Percentiles rank a stretch among this genome's conserved stretches.
Conservation (phyloP, 495 filamentous ascomycete genomes). For the Tuber brumale region DNA sequence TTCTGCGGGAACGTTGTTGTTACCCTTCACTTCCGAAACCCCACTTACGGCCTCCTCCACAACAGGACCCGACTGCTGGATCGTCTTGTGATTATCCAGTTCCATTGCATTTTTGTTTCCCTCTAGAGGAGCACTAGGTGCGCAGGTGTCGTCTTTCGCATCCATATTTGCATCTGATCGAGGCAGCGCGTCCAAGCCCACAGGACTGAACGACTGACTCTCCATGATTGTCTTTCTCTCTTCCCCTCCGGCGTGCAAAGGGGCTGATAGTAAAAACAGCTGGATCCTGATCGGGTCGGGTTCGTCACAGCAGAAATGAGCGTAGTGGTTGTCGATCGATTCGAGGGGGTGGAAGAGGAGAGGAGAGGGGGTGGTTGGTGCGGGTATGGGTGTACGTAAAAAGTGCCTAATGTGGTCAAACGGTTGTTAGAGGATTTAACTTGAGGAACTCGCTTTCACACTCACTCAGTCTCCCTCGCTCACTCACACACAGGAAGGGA, state of each 20-base stretch:
- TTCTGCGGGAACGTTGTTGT: conserved; percentile 9
- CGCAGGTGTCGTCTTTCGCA: background rate
- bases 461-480: background rate
- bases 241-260: background rate
- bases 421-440: background rate
- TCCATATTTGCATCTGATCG: conserved; percentile 1
- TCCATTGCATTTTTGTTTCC: background rate
- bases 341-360: background rate
- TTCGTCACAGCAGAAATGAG: background rate
- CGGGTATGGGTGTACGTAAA: background rate
- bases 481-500: background rate
- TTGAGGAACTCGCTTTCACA: background rate
- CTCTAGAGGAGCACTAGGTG: background rate
- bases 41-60: background rate
- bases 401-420: background rate
- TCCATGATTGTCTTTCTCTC: conserved; percentile 21
- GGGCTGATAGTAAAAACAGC: conserved; percentile 11
- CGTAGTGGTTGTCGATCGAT: background rate
- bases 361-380: conserved; percentile 5
- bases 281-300: conserved; percentile 30
- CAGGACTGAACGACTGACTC: conserved; percentile 21
- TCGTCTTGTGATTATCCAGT: background rate
- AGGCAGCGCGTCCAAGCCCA: conserved; percentile 15
- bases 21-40: conserved; percentile 4
- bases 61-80: background rate